Evolutionary conservation across 2,329 filamentous ascomycete genomes (phyloP).

Genomic region (Beauveria medogensis): DNA sequence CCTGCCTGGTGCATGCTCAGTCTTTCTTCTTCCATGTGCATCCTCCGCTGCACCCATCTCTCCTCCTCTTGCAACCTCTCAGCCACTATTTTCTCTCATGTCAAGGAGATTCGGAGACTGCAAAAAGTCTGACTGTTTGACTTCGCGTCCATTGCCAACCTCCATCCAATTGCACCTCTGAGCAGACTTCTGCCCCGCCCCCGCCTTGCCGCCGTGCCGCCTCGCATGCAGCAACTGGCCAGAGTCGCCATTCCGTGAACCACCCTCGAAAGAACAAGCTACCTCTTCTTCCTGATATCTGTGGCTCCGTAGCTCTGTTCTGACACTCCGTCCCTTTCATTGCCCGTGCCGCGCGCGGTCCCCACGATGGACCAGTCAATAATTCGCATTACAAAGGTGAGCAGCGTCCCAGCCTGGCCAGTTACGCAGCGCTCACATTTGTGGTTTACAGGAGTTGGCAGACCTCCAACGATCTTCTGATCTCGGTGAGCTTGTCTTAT

Average conservation of each 20-base stretch:
- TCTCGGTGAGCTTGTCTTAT: constrained; percentile 54
- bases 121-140: background rate
- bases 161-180: background rate
- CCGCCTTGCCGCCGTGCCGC: constrained; percentile 2
- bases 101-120: background rate
- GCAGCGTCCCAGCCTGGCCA: constrained; percentile 14
- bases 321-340: background rate
- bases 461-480: constrained; percentile 79
- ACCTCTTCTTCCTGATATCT: background rate
- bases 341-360: constrained; percentile 9
- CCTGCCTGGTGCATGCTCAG: background rate
- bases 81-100: background rate
- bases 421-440: constrained; percentile 2
- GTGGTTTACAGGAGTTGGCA: constrained; percentile 60
- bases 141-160: background rate
- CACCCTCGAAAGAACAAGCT: background rate
- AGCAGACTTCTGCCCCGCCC: constrained; percentile 3
- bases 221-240: background rate
- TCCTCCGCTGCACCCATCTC: background rate
- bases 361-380: constrained; percentile 64
- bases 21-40: background rate
- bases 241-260: background rate
- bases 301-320: background rate
- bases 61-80: background rate
- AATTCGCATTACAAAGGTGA: constrained; percentile 76